phyloP scores from a whole-genome alignment of 441 rosid genomes.

The Erodium trifolium region DNA sequence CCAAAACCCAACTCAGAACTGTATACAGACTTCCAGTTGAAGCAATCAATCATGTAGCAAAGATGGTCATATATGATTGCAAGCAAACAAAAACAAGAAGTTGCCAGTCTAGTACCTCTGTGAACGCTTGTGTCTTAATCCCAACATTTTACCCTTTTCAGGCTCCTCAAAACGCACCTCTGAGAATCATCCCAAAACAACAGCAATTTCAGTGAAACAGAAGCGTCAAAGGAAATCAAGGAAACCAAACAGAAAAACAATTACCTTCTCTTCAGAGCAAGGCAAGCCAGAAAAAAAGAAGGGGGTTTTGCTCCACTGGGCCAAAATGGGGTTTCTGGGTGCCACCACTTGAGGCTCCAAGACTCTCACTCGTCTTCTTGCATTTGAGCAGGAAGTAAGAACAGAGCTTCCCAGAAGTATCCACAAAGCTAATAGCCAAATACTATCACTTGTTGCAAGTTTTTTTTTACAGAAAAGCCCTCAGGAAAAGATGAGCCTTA shows the following conservation, averaged over 20 bases:
- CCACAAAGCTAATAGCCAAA: constrained; percentile 2
- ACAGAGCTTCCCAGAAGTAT: background rate
- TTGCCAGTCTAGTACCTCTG: background rate
- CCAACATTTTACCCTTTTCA: background rate
- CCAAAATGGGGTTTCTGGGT: background rate
- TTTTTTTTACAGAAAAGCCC: background rate
- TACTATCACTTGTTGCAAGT: background rate
- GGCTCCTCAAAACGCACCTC: constrained; percentile 4
- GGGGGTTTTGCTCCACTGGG: background rate
- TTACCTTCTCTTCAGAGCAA: background rate
- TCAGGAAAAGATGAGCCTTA: background rate
- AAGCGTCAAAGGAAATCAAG: background rate
- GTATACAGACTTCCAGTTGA: background rate
- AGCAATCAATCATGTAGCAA: background rate
- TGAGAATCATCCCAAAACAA: constrained; percentile 5
- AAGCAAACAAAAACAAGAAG: background rate
- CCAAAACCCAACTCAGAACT: constrained; percentile 7
- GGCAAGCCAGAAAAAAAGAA: background rate
- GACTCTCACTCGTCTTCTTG: background rate
- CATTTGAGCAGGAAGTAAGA: background rate
- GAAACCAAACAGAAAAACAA: background rate
- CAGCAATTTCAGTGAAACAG: background rate
- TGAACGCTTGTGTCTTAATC: background rate
- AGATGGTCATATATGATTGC: too few relatives aligned
- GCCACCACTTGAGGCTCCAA: constrained; percentile 4